Percentiles rank a stretch among this genome's conserved stretches.
These are phyloP conservation scores for Chalciporus pseudorubinellus DNA, from an alignment of 768 basidiomycete species.

Conservation along the genomic window DNA sequence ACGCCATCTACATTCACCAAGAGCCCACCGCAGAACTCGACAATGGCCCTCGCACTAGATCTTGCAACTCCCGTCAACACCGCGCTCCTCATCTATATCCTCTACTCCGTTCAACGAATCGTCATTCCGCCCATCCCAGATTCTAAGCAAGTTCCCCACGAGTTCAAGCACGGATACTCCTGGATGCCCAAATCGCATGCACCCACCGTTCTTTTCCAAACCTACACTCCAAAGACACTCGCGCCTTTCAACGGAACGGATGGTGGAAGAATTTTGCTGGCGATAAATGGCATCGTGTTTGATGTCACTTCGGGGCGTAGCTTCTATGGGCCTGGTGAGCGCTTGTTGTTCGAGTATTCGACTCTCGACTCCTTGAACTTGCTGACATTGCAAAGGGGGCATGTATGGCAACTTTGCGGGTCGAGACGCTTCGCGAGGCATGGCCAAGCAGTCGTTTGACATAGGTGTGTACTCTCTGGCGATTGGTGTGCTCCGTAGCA, in stretches of 20 bases:
- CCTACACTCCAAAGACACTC: conserved; percentile 77
- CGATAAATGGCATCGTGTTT: conserved; percentile 85
- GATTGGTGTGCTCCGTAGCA: not conserved
- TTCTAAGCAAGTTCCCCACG: conserved; percentile 51
- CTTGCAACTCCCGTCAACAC: conserved; percentile 77
- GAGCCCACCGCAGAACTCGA: not conserved
- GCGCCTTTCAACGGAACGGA: conserved; percentile 62
- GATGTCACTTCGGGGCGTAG: conserved; percentile 86
- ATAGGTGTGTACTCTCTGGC: conserved; percentile 50
- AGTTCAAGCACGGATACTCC: conserved; percentile 83
- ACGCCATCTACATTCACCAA: not conserved
- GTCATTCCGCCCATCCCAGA: conserved; percentile 63
- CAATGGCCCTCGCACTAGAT: conserved; percentile 43
- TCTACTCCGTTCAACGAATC: conserved; percentile 73
- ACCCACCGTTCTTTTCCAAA: conserved; percentile 71
- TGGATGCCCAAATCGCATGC: conserved; percentile 89
- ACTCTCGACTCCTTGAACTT: not conserved
- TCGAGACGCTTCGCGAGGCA: conserved; percentile 90
- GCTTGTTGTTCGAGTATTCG: not conserved
- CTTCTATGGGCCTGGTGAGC: conserved; percentile 94
- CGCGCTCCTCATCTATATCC: conserved; percentile 71
- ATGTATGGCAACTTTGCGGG: conserved; percentile 99
- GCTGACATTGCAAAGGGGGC: conserved; percentile 54
- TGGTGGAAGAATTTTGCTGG: conserved; percentile 74
- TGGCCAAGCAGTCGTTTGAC: conserved; percentile 98